Evolutionary conservation across 768 basidiomycete genomes (phyloP).

Genomic region (Trametes gibbosa): DNA sequence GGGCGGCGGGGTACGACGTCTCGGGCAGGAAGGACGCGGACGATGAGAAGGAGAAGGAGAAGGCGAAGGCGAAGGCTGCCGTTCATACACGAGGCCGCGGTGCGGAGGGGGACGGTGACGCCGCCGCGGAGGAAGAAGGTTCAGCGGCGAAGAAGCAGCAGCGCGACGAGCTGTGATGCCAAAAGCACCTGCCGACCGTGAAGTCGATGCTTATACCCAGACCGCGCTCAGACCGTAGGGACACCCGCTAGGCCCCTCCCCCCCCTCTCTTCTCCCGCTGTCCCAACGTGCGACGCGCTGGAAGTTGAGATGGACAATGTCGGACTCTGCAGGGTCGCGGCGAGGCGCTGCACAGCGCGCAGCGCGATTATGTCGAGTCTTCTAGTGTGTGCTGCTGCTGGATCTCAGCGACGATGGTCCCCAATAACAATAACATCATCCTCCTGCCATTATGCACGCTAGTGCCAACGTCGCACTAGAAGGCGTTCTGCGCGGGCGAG

Average conservation of each 20-base stretch:
- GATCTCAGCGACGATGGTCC: too few relatives aligned
- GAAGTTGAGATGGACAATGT: too few relatives aligned
- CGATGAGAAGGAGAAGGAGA: neutral
- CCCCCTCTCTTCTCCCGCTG: neutral
- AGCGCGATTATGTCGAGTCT: too few relatives aligned
- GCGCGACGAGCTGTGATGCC: conserved; percentile 27
- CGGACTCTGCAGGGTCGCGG: too few relatives aligned
- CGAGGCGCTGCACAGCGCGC: too few relatives aligned
- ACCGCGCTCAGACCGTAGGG: neutral
- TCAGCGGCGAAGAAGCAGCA: conserved; percentile 14
- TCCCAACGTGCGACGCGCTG: neutral
- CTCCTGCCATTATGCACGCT: too few relatives aligned
- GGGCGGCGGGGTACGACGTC: conserved; percentile 21
- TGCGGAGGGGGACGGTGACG: conserved; percentile 8
- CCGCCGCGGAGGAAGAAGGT: conserved; percentile 11
- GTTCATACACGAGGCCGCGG: neutral
- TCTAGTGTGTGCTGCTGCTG: too few relatives aligned
- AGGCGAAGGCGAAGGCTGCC: too few relatives aligned
- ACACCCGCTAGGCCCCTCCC: neutral
- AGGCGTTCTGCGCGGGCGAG: neutral
- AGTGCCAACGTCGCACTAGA: neutral
- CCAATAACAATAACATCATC: too few relatives aligned
- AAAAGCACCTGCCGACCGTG: neutral
- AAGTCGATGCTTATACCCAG: conserved; percentile 1
- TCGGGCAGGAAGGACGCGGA: conserved; percentile 10